A percentile compares a stretch with the other conserved stretches of the same genome.
phyloP scores from a whole-genome alignment of 176 grass and related monocot genomes.

The Coix lacrymajobi region DNA sequence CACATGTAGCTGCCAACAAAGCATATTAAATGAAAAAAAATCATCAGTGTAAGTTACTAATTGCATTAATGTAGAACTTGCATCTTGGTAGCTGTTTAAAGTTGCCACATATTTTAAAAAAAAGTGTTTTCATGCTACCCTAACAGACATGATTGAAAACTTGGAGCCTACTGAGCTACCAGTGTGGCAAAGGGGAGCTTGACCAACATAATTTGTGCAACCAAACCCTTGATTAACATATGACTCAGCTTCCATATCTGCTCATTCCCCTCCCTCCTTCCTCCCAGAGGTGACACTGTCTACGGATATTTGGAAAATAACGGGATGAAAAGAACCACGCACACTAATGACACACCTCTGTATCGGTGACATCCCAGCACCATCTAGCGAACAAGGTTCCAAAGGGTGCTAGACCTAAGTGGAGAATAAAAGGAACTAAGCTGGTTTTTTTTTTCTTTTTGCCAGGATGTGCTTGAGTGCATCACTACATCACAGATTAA shows the following conservation, averaged over 20 bases:
- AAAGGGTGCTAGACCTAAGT: no score
- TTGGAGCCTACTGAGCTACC: not conserved
- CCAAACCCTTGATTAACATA: not conserved
- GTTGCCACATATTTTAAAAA: not conserved
- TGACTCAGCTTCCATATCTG: not conserved
- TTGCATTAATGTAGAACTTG: not conserved
- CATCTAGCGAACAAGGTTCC: not conserved
- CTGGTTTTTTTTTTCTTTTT: no score
- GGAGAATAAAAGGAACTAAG: not conserved
- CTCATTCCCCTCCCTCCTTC: not conserved
- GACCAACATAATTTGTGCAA: not conserved
- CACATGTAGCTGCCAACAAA: not conserved
- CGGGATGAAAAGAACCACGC: not conserved
- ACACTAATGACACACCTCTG: not conserved
- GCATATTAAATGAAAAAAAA: not conserved
- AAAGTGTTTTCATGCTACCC: not conserved
- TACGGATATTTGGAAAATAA: not conserved
- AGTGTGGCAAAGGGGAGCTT: not conserved
- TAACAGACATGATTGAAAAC: not conserved
- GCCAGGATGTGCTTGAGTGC: not conserved
- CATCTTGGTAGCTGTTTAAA: not conserved
- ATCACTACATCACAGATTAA: not conserved
- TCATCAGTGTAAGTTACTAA: not conserved
- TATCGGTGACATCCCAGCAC: not conserved
- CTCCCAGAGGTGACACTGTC: not conserved